Conservation (phyloP, 352 stramenopile genomes). For the Globisporangium radiosum region DNA sequence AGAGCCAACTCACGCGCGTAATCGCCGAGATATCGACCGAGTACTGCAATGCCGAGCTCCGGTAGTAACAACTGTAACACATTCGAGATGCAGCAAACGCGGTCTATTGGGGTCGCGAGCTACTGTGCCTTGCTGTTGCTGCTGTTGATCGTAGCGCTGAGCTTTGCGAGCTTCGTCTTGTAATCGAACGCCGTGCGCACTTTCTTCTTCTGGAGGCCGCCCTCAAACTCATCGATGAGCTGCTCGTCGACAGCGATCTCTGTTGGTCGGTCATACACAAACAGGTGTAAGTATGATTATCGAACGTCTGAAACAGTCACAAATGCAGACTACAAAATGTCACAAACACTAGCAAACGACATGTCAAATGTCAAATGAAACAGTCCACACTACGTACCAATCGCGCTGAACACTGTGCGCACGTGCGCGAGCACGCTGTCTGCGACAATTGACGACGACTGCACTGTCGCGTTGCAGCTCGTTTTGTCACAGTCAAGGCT, state of each 20-base stretch:
- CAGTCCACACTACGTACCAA: constrained; percentile 26
- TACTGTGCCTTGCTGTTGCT: not conserved
- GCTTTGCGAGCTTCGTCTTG: constrained; percentile 28
- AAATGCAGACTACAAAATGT: not conserved
- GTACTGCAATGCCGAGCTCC: constrained; percentile 36
- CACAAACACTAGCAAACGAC: not conserved
- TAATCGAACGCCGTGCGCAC: constrained; percentile 36
- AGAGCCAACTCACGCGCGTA: constrained; percentile 38
- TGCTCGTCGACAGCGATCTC: constrained; percentile 43
- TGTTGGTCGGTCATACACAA: constrained; percentile 4
- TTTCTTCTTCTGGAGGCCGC: constrained; percentile 80
- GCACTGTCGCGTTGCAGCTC: not conserved
- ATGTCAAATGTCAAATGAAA: too few relatives aligned
- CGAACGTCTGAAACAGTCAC: not conserved
- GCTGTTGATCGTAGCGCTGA: constrained; percentile 1
- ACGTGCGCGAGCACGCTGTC: constrained; percentile 32
- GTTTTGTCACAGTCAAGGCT: constrained; percentile 21
- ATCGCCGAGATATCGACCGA: constrained; percentile 42
- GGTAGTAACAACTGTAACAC: constrained; percentile 5
- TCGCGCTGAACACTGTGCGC: constrained; percentile 34
- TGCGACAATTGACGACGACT: constrained; percentile 9
- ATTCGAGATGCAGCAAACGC: too few relatives aligned
- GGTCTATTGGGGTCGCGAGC: not conserved
- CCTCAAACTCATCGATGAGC: constrained; percentile 49
- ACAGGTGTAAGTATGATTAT: too few relatives aligned